Evolutionary conservation across 371 early-diverging fungal genomes (phyloP), one percentile per base, ranked within the genome.

Genomic region (Syncephalastrum racemosum): DNA sequence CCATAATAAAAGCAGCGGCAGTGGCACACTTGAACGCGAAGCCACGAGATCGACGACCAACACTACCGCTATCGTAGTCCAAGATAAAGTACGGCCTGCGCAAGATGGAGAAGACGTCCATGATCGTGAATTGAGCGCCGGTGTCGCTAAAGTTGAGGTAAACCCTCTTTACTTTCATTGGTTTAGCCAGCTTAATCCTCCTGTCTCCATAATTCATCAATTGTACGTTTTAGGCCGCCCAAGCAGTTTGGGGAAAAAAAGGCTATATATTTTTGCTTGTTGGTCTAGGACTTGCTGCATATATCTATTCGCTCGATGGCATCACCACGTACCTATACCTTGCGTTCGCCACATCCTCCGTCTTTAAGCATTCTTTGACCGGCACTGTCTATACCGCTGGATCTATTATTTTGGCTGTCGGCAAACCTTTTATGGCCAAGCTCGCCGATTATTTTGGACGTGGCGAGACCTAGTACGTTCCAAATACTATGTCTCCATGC

Each of bases 381-480:
- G 62, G 62, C 15, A 52, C 62, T 18, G 62, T 62, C 2, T 14
- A 13, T 14, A 62, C 62, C 3, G 62, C 62, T 40, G 56, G 62
- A 16, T 27, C 56, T 20, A 62, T 62, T 16, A 62, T 62, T 43
- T 52, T 62, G 25, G 56, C 62, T 25, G 36, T 62, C 4, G 62
- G 62, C 0, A 62, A 62, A 25, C 62, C 62, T 12, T 62, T 62
- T 40, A 54, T 54, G 51, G 62, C 62, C 42, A 62, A 62, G 19
- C 48, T 62, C n/a, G 50, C 62, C 24, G 62, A 62, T 62, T 62
- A 62, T 44, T 45, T 62, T 42, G 62, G 62, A 20, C 62, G 62
- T 56, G 62, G 54, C 12, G 62, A 62, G 42, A 62, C 54, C 27
- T 56, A 51, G 62, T 62, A 46, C 39, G 62, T 56, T 2, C 2